Conservation (phyloP, 352 stramenopile species). For the Phytophthora tentaculata region DNA sequence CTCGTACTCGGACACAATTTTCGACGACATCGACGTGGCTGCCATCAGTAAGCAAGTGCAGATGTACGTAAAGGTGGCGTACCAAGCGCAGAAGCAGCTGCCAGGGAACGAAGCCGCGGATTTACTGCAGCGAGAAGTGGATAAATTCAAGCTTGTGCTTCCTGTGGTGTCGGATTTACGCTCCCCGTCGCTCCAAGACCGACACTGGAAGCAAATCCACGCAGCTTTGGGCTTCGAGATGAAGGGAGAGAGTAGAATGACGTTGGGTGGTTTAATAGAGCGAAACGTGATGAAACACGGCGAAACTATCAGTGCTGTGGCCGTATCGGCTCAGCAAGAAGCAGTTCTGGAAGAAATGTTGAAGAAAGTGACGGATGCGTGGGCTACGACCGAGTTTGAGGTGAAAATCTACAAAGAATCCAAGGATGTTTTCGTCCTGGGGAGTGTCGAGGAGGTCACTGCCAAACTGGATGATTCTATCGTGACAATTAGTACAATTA, state of each 20-base stretch:
- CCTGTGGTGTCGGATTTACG: slow-evolving; percentile 80
- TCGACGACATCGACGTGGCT: slow-evolving; percentile 90
- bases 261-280: slow-evolving; percentile 88
- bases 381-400: slow-evolving; percentile 91
- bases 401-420: slow-evolving; percentile 94
- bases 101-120: slow-evolving; percentile 86
- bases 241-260: slow-evolving; percentile 79
- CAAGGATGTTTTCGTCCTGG: slow-evolving; percentile 94
- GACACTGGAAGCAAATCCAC: slow-evolving; percentile 82
- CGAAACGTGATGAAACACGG: slow-evolving; percentile 87
- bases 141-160: slow-evolving; percentile 91
- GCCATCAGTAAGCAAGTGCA: slow-evolving; percentile 90
- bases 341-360: slow-evolving; percentile 93
- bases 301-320: slow-evolving; percentile 87
- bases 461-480: slow-evolving; percentile 93
- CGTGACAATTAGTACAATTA: slow-evolving; percentile 93
- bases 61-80: slow-evolving; percentile 89
- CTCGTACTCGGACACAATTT: slow-evolving; percentile 79
- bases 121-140: slow-evolving; percentile 84
- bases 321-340: slow-evolving; percentile 91
- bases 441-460: slow-evolving; percentile 92
- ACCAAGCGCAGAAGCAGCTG: slow-evolving; percentile 88
- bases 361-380: slow-evolving; percentile 91
- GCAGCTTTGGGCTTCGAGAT: slow-evolving; percentile 90
- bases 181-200: slow-evolving; percentile 68